Evolutionary conservation across 2,329 filamentous ascomycete genomes (phyloP).

Genomic region (Cadophora malorum): DNA sequence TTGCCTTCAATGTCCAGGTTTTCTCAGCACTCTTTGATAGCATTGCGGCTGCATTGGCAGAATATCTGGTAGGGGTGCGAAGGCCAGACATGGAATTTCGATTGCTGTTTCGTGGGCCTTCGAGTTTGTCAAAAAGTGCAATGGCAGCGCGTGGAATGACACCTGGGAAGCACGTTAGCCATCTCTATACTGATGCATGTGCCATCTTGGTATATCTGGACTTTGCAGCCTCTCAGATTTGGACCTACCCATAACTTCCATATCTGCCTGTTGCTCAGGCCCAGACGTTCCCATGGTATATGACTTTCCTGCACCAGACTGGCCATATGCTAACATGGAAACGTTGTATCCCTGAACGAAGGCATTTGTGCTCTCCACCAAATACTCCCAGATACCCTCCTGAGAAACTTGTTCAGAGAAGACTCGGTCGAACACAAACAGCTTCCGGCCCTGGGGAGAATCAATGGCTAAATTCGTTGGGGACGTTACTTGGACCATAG

Average conservation of each 20-base stretch:
- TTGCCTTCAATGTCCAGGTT: constrained; percentile 90
- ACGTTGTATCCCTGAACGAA: constrained; percentile 99
- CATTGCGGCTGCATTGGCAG: constrained; percentile 50
- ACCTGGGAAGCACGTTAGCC: constrained; percentile 58
- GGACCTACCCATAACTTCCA: constrained; percentile 77
- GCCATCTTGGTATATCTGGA: background rate
- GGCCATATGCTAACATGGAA: constrained; percentile 93
- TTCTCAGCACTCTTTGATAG: constrained; percentile 59
- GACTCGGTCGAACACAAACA: constrained; percentile 96
- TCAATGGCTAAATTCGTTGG: constrained; percentile 88
- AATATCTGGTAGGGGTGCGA: constrained; percentile 80
- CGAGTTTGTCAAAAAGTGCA: constrained; percentile 86
- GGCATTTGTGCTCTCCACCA: constrained; percentile 85
- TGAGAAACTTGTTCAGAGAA: constrained; percentile 85
- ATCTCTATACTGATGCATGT: background rate
- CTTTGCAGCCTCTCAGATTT: background rate
- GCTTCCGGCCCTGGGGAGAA: constrained; percentile 87
- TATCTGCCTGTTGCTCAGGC: constrained; percentile 74
- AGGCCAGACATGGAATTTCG: constrained; percentile 78
- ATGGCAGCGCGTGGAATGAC: constrained; percentile 93
- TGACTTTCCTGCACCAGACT: constrained; percentile 96
- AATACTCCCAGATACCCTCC: constrained; percentile 92
- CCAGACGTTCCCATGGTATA: constrained; percentile 99
- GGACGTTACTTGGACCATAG: constrained; percentile 89
- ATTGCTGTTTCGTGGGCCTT: constrained; percentile 57